Evolutionary conservation across 257 asterid genomes (phyloP).

Genomic region (Ophiorrhiza pumila): DNA sequence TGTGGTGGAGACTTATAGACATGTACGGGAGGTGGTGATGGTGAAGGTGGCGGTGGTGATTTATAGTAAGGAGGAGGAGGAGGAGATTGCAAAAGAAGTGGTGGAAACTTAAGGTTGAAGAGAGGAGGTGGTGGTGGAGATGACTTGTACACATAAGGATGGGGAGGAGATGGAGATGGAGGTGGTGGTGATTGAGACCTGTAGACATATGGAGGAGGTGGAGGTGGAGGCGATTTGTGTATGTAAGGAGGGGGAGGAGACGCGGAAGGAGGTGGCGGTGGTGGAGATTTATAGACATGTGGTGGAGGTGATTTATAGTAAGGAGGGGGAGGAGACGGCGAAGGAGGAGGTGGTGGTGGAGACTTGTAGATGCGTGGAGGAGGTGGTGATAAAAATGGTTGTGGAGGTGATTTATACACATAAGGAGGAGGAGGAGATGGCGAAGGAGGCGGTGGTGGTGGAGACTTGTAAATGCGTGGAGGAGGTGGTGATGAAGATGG

Average conservation of each 20-base stretch:
- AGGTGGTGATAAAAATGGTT: not conserved
- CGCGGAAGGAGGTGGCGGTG: conserved; percentile 1
- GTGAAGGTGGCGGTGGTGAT: not conserved
- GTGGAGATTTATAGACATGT: not conserved
- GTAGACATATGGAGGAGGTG: too few species aligned
- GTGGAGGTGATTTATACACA: not conserved
- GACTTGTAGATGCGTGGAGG: not conserved
- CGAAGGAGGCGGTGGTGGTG: not conserved
- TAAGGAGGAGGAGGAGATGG: not conserved
- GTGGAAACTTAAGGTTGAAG: too few species aligned
- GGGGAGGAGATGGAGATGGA: too few species aligned
- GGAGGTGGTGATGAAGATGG: conserved; percentile 2
- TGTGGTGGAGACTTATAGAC: not conserved
- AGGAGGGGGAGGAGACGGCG: not conserved
- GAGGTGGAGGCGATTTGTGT: not conserved
- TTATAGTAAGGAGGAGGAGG: too few species aligned
- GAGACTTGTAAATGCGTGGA: not conserved
- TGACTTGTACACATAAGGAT: too few species aligned
- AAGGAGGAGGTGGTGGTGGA: not conserved
- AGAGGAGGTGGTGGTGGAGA: too few species aligned
- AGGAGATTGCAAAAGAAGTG: too few species aligned
- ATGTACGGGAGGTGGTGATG: conserved; percentile 8
- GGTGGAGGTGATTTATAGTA: not conserved
- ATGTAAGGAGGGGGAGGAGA: not conserved
- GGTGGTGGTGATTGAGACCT: not conserved